phyloP scores from a whole-genome alignment of 768 basidiomycete genomes.

The Lanmaoa rubissima region DNA sequence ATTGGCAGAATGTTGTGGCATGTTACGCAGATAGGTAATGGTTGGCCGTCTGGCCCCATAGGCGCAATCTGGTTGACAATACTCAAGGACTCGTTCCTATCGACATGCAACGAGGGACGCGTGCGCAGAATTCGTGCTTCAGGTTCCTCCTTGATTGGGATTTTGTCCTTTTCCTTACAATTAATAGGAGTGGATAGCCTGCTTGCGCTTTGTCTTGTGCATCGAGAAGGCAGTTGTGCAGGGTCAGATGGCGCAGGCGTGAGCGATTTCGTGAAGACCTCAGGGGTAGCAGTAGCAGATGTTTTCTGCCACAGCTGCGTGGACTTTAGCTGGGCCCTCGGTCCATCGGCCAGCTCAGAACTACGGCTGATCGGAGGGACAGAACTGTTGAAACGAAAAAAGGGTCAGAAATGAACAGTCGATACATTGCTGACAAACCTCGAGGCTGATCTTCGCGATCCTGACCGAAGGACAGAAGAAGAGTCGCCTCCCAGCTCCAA shows the following conservation, averaged over 20 bases:
- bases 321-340: conserved; percentile 45
- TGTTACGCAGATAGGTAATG: conserved; percentile 67
- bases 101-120: conserved; percentile 40
- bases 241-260: conserved; percentile 31
- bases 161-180: conserved; percentile 40
- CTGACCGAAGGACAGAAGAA: conserved; percentile 20
- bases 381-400: conserved; percentile 15
- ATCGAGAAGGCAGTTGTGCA: conserved; percentile 28
- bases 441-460: conserved; percentile 27
- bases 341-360: conserved; percentile 28
- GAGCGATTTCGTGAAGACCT: conserved; percentile 43
- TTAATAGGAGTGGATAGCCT: conserved; percentile 31
- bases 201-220: conserved; percentile 30
- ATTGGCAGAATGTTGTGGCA: conserved; percentile 72
- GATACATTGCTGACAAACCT: conserved; percentile 20
- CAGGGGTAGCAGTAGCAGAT: conserved; percentile 42
- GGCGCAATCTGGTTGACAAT: conserved; percentile 45
- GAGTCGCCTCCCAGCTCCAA: conserved; percentile 44
- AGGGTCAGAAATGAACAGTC: conserved; percentile 10
- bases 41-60: conserved; percentile 62
- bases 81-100: conserved; percentile 37
- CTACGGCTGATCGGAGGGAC: conserved; percentile 26
- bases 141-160: conserved; percentile 45
- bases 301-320: conserved; percentile 58
- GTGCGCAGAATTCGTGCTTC: conserved; percentile 52